Percentiles rank a stretch among this genome's conserved stretches.
These are phyloP conservation scores for Candida sojae DNA, from an alignment of 1,139 yeast species.

Conservation along the genomic window DNA sequence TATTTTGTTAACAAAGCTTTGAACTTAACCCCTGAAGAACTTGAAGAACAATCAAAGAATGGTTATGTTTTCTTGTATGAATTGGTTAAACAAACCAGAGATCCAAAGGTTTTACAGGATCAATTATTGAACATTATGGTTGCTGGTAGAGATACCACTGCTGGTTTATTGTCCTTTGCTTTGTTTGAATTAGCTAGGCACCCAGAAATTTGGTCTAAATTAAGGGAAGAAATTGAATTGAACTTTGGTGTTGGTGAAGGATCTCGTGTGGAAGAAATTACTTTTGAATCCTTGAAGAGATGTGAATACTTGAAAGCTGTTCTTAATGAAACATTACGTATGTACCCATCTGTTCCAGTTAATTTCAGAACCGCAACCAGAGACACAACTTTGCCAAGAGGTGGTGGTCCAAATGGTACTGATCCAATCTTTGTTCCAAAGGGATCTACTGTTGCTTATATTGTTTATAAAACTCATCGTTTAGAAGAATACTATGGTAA, in stretches of 20 bases:
- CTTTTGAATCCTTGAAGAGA: constrained; percentile 52
- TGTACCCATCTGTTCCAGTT: constrained; percentile 58
- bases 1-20: constrained; percentile 35
- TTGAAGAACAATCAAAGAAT: constrained; percentile 36
- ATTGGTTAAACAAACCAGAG: constrained; percentile 47
- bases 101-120: constrained; percentile 44
- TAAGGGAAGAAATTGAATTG: constrained; percentile 32
- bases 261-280: constrained; percentile 28
- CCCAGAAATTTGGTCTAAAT: constrained; percentile 35
- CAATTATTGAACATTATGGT: constrained; percentile 47
- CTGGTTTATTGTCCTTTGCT: constrained; percentile 45
- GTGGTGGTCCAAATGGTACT: constrained; percentile 49
- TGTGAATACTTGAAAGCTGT: constrained; percentile 49
- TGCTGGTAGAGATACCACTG: constrained; percentile 53
- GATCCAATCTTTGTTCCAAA: constrained; percentile 47
- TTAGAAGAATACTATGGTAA: constrained; percentile 46
- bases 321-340: constrained; percentile 52
- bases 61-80: constrained; percentile 50
- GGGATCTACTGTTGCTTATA: constrained; percentile 47
- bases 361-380: constrained; percentile 45
- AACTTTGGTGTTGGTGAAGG: constrained; percentile 36
- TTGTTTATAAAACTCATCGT: constrained; percentile 50
- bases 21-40: constrained; percentile 29
- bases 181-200: constrained; percentile 45
- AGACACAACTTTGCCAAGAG: constrained; percentile 50